Percentiles rank a stretch among this genome's conserved stretches.
phyloP scores from a whole-genome alignment of 768 basidiomycete genomes.

The Termitomyces sp. region DNA sequence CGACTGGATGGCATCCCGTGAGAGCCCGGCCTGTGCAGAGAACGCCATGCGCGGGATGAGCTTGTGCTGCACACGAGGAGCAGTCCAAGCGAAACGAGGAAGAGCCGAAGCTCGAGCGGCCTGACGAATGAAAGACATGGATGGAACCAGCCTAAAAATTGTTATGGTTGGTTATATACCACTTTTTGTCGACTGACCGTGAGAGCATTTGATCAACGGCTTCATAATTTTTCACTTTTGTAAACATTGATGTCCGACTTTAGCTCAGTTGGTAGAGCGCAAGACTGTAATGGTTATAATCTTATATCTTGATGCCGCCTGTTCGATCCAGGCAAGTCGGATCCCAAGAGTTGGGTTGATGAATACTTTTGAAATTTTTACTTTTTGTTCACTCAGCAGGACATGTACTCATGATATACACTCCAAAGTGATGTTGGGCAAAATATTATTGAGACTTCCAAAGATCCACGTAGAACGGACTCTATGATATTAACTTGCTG shows the following conservation, averaged over 20 bases:
- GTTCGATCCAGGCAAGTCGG: constrained; percentile 11
- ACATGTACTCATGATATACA: too few species aligned
- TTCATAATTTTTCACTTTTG: too few species aligned
- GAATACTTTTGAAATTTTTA: too few species aligned
- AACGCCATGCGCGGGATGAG: constrained; percentile 49
- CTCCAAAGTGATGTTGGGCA: too few species aligned
- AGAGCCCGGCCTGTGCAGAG: constrained; percentile 64
- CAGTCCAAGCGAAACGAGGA: constrained; percentile 36
- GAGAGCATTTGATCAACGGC: too few species aligned
- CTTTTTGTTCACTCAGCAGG: too few species aligned
- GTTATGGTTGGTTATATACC: too few species aligned
- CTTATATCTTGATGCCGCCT: constrained; percentile 10
- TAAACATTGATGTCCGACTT: constrained; percentile 20
- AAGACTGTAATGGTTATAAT: constrained; percentile 17
- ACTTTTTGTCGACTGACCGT: too few species aligned
- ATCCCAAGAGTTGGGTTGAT: too few species aligned
- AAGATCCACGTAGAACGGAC: neutral
- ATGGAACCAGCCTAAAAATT: constrained; percentile 2
- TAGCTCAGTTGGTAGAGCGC: constrained; percentile 49
- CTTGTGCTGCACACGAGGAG: constrained; percentile 28
- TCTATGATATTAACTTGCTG: constrained; percentile 34
- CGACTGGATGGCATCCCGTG: constrained; percentile 62
- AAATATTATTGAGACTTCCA: neutral
- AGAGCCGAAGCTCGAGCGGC: constrained; percentile 41
- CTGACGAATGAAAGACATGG: constrained; percentile 53